Evolutionary conservation across 129 eudicot species (phyloP).

Genomic region (Silybum marianum): DNA sequence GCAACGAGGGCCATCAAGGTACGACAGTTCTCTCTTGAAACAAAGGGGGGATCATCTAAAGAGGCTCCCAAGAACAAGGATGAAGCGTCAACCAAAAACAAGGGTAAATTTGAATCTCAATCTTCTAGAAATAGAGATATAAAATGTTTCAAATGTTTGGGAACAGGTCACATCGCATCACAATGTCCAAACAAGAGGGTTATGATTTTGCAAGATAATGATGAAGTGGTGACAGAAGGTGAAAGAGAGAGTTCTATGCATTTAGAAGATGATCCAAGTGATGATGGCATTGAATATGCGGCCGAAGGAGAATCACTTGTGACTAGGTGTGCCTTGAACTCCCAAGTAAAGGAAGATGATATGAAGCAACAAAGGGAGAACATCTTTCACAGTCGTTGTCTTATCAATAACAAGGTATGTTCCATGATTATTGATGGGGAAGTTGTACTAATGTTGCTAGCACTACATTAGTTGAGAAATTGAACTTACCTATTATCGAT

Average conservation of each 20-base stretch:
- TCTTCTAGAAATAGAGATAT: constrained; percentile 1
- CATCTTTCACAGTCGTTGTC: too few species aligned
- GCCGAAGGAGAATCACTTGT: not conserved
- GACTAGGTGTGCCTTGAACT: not conserved
- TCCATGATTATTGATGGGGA: too few species aligned
- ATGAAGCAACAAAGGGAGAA: too few species aligned
- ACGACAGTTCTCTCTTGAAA: not conserved
- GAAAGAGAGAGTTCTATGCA: not conserved
- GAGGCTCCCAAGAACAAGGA: not conserved
- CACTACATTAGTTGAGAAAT: too few species aligned
- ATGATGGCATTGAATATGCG: not conserved
- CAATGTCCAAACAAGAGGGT: not conserved
- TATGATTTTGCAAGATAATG: not conserved
- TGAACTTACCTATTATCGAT: too few species aligned
- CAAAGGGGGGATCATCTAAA: not conserved
- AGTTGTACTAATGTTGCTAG: too few species aligned
- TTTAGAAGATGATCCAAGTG: not conserved
- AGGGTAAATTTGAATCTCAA: not conserved
- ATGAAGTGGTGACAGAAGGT: not conserved
- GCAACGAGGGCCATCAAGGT: not conserved
- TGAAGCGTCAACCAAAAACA: not conserved
- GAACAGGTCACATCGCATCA: not conserved
- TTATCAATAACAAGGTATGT: too few species aligned
- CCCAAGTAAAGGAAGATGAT: too few species aligned
- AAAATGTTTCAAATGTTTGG: not conserved